Conservation (phyloP, 371 early-diverging fungal species). For the Blakeslea trispora region DNA sequence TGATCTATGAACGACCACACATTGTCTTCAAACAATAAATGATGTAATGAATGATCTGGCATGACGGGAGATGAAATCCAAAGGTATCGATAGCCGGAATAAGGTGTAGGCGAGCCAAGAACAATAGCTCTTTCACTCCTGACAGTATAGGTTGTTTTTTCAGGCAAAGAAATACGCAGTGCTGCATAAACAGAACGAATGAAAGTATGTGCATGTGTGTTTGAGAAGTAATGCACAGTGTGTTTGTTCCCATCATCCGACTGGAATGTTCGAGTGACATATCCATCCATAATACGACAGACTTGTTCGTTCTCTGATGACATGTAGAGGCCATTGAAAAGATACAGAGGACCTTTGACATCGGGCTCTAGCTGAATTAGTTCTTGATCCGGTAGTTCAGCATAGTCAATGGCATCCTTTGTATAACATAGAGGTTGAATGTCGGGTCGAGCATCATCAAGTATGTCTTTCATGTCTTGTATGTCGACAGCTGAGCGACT, state of each 20-base stretch:
- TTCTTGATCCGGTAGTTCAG: conserved; percentile 16
- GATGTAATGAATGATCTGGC: conserved; percentile 16
- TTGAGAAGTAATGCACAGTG: conserved; percentile 26
- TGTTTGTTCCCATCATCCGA: conserved; percentile 11
- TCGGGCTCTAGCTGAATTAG: conserved; percentile 22
- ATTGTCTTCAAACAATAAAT: conserved; percentile 8
- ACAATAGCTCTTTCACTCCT: conserved; percentile 21
- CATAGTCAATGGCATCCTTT: conserved; percentile 13
- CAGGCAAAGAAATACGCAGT: background rate
- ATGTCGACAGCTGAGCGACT: conserved; percentile 10
- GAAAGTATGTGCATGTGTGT: conserved; percentile 10
- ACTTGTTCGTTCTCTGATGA: conserved; percentile 13
- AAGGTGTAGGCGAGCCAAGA: conserved; percentile 18
- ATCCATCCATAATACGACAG: conserved; percentile 4
- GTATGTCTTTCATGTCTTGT: conserved; percentile 2
- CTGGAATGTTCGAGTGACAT: conserved; percentile 19
- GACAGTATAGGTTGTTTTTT: background rate
- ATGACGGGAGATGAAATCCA: conserved; percentile 31
- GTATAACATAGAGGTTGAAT: conserved; percentile 23
- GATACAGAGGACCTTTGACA: conserved; percentile 3
- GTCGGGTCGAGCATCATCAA: conserved; percentile 20
- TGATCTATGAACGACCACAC: conserved; percentile 8
- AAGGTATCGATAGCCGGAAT: conserved; percentile 18
- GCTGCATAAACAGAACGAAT: conserved; percentile 20
- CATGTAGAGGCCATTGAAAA: conserved; percentile 19